These are phyloP conservation scores for Phytophthora meadii DNA, from an alignment of 352 stramenopile species.

Conservation along the genomic window DNA sequence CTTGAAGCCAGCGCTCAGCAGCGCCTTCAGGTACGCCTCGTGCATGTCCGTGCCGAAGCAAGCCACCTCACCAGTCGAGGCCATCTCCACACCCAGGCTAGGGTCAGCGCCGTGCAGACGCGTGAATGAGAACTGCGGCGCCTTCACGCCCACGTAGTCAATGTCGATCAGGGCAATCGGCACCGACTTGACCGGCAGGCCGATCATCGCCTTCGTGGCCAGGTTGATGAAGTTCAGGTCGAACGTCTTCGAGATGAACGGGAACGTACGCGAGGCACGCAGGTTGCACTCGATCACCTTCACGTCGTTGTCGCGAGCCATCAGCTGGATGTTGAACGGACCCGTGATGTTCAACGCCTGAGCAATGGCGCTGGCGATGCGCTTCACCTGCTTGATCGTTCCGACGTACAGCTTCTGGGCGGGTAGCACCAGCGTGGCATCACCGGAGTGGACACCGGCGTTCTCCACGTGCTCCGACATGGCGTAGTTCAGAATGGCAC, in stretches of 20 bases:
- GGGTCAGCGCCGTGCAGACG: conserved; percentile 92
- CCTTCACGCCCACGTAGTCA: conserved; percentile 93
- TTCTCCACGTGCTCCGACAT: conserved; percentile 99
- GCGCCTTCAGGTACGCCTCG: conserved; percentile 96
- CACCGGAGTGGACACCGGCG: conserved; percentile 98
- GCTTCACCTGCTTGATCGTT: conserved; percentile 97
- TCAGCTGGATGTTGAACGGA: conserved; percentile 99
- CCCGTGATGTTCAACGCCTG: conserved; percentile 97
- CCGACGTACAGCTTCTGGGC: conserved; percentile 97
- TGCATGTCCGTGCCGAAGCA: conserved; percentile 97
- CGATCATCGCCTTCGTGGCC: conserved; percentile 94
- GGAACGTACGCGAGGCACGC: conserved; percentile 97
- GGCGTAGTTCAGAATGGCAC: conserved; percentile 98
- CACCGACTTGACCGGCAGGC: conserved; percentile 92
- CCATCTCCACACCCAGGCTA: conserved; percentile 97
- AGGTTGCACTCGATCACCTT: conserved; percentile 99
- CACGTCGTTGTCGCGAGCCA: conserved; percentile 98
- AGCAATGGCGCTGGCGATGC: conserved; percentile 94
- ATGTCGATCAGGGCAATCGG: conserved; percentile 97
- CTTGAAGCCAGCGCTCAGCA: conserved; percentile 78
- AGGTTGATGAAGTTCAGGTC: conserved; percentile 99
- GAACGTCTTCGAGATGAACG: conserved; percentile 99
- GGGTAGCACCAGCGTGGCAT: conserved; percentile 98
- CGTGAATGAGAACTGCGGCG: conserved; percentile 97
- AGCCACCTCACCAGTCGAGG: conserved; percentile 96